Base-by-base conservation (phyloP, 2,329 filamentous ascomycete genomes). In the Neonectria punicea region DNA sequence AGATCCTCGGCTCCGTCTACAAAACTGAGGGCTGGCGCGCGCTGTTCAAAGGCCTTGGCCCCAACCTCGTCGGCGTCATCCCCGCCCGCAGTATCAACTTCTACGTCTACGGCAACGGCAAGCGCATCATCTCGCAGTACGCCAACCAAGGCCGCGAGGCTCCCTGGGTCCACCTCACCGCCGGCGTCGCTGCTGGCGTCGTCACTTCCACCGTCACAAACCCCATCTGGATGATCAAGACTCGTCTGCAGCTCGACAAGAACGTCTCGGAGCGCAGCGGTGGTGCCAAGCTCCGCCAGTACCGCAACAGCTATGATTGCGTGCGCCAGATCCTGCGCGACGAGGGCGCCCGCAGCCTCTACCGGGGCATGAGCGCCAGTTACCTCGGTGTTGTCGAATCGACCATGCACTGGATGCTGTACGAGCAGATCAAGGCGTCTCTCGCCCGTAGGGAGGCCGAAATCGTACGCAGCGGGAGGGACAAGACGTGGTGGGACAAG, bases 181-280 rank as follows among this genome's bases (percentile, higher is more conserved):
- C 93, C 1, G 94, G 92, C 5, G 89, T 92, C 1, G 85, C 87
- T 16, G 94, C 94, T 1, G 94, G 94, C 2, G 87, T 98, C 47
- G 90, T 91, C 7, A 98, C 95, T 0, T 93, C 93, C 51, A 98
- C 95, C 1, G 93, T 92, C 22, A 98, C 94, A 41, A 98, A 98
- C 79, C 94, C 94, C 1, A 97, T 98, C 75, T 98, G 94, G 94
- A 87, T 98, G 68, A 89, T 98, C 76, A 98, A 98, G 85, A 98
- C 94, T 44, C 86, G 94, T 34, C 79, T 98, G 72, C 94, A 98
- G 81, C 87, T 98, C 36, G 94, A 98, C 82, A 97, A 94, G 83
- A 93, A 92, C 76, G 87, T 89, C 57, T 91, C 91, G 16, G 87
- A 88, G 72, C 82, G 86, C 67, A 83, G 86, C 64, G 87, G 82